These are phyloP conservation scores for Phytopythium chamaehyphon DNA, from an alignment of 352 stramenopile species.

Conservation along the genomic window DNA sequence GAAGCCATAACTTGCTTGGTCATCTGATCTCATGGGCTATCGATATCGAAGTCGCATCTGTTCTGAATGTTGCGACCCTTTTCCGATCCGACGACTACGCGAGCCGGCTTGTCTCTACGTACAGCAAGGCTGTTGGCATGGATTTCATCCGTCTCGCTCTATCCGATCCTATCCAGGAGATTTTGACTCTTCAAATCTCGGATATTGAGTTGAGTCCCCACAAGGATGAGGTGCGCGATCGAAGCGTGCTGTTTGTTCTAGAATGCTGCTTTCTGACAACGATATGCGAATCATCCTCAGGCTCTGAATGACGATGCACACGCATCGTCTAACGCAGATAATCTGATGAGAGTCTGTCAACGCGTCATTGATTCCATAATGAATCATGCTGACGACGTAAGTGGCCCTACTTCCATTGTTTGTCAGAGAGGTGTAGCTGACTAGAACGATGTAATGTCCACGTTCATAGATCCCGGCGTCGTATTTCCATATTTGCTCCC, in stretches of 20 bases:
- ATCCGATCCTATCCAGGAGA: slow-evolving; percentile 54
- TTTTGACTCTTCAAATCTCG: slow-evolving; percentile 55
- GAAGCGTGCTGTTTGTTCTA: background rate
- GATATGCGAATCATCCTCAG: background rate
- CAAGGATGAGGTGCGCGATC: slow-evolving; percentile 37
- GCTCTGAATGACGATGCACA: slow-evolving; percentile 27
- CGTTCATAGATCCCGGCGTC: slow-evolving; percentile 50
- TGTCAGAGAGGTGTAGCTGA: background rate
- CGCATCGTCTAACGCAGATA: slow-evolving; percentile 53
- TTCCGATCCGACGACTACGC: slow-evolving; percentile 78
- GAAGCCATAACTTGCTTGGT: slow-evolving; percentile 48
- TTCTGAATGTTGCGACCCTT: slow-evolving; percentile 74
- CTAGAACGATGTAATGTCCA: too few species aligned
- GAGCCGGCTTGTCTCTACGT: slow-evolving; percentile 64
- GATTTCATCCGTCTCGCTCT: slow-evolving; percentile 67
- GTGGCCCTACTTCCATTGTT: background rate
- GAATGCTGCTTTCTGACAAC: background rate
- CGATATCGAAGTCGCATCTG: slow-evolving; percentile 66
- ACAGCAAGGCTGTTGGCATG: slow-evolving; percentile 68
- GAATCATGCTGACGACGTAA: slow-evolving; percentile 45
- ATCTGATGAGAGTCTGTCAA: slow-evolving; percentile 83
- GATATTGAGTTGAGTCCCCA: slow-evolving; percentile 74
- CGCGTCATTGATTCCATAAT: slow-evolving; percentile 80
- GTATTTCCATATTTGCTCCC: slow-evolving; percentile 76
- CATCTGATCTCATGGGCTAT: slow-evolving; percentile 71